These are phyloP conservation scores for Tuber melanosporum DNA, from an alignment of 495 filamentous ascomycete genomes.

Conservation along the genomic window DNA sequence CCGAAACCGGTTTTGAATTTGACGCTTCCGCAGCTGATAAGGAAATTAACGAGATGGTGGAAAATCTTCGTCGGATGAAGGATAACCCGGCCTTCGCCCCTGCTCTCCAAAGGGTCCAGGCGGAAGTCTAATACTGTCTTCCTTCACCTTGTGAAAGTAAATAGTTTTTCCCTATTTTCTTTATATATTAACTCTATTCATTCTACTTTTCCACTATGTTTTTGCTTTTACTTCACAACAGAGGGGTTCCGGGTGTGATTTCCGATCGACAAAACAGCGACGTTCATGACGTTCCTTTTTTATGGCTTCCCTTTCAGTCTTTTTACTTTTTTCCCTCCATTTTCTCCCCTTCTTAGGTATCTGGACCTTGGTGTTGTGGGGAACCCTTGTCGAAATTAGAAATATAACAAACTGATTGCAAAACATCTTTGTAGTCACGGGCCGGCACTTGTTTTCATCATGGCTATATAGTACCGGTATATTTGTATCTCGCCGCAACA, in stretches of 20 bases:
- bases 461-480: neutral
- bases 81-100: conserved; percentile 24
- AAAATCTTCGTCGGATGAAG: conserved; percentile 33
- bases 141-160: neutral
- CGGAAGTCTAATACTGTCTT: conserved; percentile 14
- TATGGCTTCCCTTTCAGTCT: neutral
- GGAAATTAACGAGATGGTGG: conserved; percentile 29
- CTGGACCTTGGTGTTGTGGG: neutral
- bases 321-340: neutral
- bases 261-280: neutral
- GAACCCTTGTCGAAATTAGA: neutral
- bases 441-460: neutral
- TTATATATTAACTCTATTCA: neutral
- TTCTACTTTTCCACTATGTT: neutral
- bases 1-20: conserved; percentile 48
- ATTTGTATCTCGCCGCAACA: neutral
- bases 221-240: neutral
- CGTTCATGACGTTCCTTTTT: neutral
- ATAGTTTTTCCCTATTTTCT: neutral
- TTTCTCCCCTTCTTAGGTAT: neutral
- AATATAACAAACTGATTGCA: neutral
- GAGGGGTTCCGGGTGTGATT: neutral
- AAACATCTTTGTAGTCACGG: neutral
- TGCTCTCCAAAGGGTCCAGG: conserved; percentile 28
- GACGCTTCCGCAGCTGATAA: conserved; percentile 8